Evolutionary conservation across 805 yeast genomes (phyloP), one percentile per base, ranked within the genome.

Genomic region (Cyberlindnera sargentensis): DNA sequence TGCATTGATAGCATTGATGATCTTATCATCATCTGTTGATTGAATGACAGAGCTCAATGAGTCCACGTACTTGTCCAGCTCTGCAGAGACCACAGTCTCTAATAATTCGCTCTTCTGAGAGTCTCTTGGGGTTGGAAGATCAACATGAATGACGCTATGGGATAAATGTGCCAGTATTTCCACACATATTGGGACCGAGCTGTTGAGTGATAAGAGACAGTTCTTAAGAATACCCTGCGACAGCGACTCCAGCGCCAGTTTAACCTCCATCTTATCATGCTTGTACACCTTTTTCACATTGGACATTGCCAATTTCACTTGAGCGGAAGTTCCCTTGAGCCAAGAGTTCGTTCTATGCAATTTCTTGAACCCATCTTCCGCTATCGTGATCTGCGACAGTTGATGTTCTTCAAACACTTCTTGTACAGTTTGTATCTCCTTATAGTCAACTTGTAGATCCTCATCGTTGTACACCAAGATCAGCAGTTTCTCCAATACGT

Each of bases 251-350:
- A 73, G 40, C 1, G 62, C 49, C 20, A 51, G 45, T 39, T 61
- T 57, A 5, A 72, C 71, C 41, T 67, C 67, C 5, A 45, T 41
- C 31, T 65, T 63, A 1, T 56, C 53, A 44, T 64, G 66, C 3
- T 34, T 42, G 26, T 57, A 43, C 1, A 64, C 39, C 20, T 49
- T 51, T 27, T 49, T 55, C 36, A 54, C 46, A 37, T 48, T 52
- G 5, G 34, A 30, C 5, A 81, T 45, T 0, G 82, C 76, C 15
- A 69, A 57, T 39, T 64, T 63, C 3, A 79, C 63, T 51, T 81
- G 85, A 15, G 59, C 52, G 4, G 73, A 60, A 0, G 84, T 77
- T 0, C 73, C 79, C 10, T 57, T 64, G n/a, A 78, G 55, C 87
- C 87, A 80, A 11, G 71, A 51, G 6, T 64, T 63, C 4, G 75